phyloP scores from a whole-genome alignment of 345 rosid genomes.

The Chamaenerion angustifolium region DNA sequence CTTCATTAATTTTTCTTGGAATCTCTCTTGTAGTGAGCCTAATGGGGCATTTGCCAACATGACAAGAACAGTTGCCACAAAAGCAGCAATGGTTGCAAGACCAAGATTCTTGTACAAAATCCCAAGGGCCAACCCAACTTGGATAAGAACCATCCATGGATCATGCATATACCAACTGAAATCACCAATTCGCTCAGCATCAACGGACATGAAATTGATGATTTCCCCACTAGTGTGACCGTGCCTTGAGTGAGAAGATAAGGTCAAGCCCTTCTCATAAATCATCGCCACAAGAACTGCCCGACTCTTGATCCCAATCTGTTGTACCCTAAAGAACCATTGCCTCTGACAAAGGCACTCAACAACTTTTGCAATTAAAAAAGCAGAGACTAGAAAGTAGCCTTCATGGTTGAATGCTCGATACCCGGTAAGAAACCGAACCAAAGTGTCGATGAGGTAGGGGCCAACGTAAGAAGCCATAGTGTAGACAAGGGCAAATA shows the following conservation, averaged over 20 bases:
- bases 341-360: slow-evolving; percentile 46
- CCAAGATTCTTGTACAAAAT: slow-evolving; percentile 54
- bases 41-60: slow-evolving; percentile 46
- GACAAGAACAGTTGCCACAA: slow-evolving; percentile 35
- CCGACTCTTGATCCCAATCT: slow-evolving; percentile 36
- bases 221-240: slow-evolving; percentile 59
- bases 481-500: slow-evolving; percentile 23
- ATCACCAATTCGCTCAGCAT: slow-evolving; percentile 45
- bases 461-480: slow-evolving; percentile 51
- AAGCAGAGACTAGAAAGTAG: slow-evolving; percentile 34
- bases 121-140: slow-evolving; percentile 38
- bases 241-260: slow-evolving; percentile 40
- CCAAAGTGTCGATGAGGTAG: slow-evolving; percentile 43
- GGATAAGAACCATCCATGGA: slow-evolving; percentile 41
- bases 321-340: slow-evolving; percentile 43
- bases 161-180: slow-evolving; percentile 51
- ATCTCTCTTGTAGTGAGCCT: slow-evolving; percentile 45
- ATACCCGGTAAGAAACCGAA: slow-evolving; percentile 41
- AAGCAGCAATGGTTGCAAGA: slow-evolving; percentile 39
- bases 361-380: slow-evolving; percentile 44
- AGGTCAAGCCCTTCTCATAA: slow-evolving; percentile 49
- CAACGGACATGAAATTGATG: slow-evolving; percentile 57
- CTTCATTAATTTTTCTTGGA: slow-evolving; percentile 59
- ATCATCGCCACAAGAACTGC: slow-evolving; percentile 38
- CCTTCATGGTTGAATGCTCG: slow-evolving; percentile 37